Evolutionary conservation across 768 basidiomycete genomes (phyloP), one percentile per base, ranked within the genome.

Genomic region (Boletus pseudo-olivaceus): DNA sequence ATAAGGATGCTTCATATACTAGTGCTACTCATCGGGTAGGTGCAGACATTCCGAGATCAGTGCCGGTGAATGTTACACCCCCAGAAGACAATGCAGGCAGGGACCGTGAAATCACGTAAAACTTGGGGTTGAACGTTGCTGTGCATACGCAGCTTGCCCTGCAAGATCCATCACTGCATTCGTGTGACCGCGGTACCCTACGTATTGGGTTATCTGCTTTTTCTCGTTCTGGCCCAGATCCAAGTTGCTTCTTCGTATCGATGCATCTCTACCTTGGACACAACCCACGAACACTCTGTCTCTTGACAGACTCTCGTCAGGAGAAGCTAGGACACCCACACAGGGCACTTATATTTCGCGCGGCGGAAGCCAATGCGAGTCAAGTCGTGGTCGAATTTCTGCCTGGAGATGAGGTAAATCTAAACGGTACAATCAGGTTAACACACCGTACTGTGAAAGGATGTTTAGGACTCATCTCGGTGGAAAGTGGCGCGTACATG

Each of bases 381-480:
- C 88, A 91, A 66, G 88, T 89, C 42, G 81, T 95, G 40, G 92
- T 96, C 23, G 93, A 96, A 71, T 93, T 95, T 63, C 70, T 95
- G 11, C 83, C 80, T 0, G 84, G 84, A 58, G 76, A 82, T 48
- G 80, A 90, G 62, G 79, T 95, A 37, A 84, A 93, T 64, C 76
- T 90, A 39, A 64, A 74, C 26, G 81, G 77, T 54, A 75, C 87
- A 32, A 76, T 89, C 49, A 80, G 80, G 59, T 65, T 93, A 50
- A 88, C 87, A n/a, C 85, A 73, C 53, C 82, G 87, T 49, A 72
- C 82, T 26, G 83, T 88, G 7, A 87, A 91, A 65, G 92, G 92
- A 23, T 95, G 93, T 60, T 73, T 96, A 47, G 94, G 94, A 6
- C 74, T 92, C 50, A 87, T 92, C 43, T 83, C 81, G 12, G 75